Percentiles rank a stretch among this genome's conserved stretches.
Conservation (phyloP, 306 rosid genomes). For the Casuarina cunninghamiana region DNA sequence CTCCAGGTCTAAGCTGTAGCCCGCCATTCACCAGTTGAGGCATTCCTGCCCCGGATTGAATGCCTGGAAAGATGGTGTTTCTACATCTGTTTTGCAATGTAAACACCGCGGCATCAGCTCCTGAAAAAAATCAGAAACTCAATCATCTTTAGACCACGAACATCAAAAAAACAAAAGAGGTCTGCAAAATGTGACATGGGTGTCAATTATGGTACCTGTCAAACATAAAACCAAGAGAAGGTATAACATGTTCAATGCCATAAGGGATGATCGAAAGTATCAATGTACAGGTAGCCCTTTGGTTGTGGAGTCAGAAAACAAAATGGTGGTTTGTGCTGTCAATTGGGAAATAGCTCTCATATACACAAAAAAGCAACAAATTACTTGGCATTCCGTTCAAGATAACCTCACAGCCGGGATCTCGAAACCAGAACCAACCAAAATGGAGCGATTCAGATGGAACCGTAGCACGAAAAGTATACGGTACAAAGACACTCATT, state of each 20-base stretch:
- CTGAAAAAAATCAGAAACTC: conserved; percentile 22
- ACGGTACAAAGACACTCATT: neutral
- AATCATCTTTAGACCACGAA: no score
- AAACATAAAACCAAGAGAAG: conserved; percentile 15
- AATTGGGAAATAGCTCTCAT: conserved; percentile 8
- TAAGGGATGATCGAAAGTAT: neutral
- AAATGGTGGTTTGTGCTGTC: neutral
- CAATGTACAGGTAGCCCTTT: neutral
- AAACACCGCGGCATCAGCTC: conserved; percentile 51
- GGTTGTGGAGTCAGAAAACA: neutral
- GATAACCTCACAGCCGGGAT: neutral
- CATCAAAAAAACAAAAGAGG: neutral
- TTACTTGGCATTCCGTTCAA: no score
- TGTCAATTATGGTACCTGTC: conserved; percentile 2
- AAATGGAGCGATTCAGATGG: neutral
- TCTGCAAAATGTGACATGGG: neutral
- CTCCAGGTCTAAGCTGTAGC: conserved; percentile 31
- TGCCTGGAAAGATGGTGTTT: conserved; percentile 54
- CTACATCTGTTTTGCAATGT: conserved; percentile 48
- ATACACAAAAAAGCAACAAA: neutral
- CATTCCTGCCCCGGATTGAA: conserved; percentile 46
- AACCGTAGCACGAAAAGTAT: neutral
- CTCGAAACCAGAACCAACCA: neutral
- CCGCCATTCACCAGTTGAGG: conserved; percentile 52
- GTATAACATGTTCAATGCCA: conserved; percentile 5